Evolutionary conservation across 2,329 filamentous ascomycete species (phyloP), one percentile per base, ranked within the genome.

Genomic region (Cladosporium sp.): DNA sequence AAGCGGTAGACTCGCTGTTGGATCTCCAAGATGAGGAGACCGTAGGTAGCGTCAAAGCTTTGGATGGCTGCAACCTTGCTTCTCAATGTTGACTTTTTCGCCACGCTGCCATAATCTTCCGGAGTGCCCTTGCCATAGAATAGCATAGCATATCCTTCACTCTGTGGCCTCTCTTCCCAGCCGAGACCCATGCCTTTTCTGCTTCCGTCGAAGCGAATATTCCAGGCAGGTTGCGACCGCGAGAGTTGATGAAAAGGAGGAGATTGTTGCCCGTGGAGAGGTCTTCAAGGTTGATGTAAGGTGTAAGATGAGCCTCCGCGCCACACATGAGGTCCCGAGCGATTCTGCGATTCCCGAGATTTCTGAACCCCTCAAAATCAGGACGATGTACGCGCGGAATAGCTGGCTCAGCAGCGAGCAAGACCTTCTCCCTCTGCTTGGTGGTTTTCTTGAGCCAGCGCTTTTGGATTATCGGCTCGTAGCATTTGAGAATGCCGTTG

Each of bases 281-380:
- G 55, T 83, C 79, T 49, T 83, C 76, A 35, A 77, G 67, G 55
- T 83, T 84, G 59, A 83, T 73, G 39, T 75, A 69, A 0, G 79
- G 79, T 69, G 72, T 80, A 36, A 78, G 60, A 52, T 66, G 79
- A 7, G 63, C 48, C 5, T 71, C 67, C 2, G 54, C 53, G 7
- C 42, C 43, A 20, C 54, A 55, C 3, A 56, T 58, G 11, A 52
- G 50, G 2, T 51, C 43, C 5, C 58, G 54, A 1, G 22, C 13
- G 4, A 36, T 42, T 50, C 22, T 33, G 42, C 7, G 58, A 36
- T 57, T 60, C 8, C 50, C 51, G 27, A 41, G 27, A 3, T 58
- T 51, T n/a, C 62, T 55, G 32, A 68, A 61, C 19, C 58, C 61
- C 6, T 62, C 59, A 32, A 79, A 76, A 51, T 83, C 79, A 0